Conservation (phyloP, 192 early-diverging fungal genomes). For the Coemansia sp. region DNA sequence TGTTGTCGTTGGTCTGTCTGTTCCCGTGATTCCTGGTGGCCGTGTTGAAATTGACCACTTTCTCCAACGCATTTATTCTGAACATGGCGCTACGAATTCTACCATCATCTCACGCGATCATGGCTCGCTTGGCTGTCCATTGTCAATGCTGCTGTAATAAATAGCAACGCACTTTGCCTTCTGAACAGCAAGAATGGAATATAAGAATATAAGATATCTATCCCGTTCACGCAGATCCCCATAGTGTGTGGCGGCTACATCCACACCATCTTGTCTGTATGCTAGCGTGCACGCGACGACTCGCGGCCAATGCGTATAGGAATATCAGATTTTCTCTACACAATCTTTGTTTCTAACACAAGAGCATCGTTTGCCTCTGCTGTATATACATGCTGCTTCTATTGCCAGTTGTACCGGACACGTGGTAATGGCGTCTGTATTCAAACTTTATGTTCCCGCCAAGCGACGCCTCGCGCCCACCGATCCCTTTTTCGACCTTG, state of each 20-base stretch:
- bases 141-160: neutral
- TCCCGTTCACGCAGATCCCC: constrained; percentile 1
- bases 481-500: constrained; percentile 44
- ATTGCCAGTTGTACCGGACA: neutral
- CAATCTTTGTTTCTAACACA: no score
- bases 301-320: neutral
- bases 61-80: no score
- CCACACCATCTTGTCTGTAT: neutral
- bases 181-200: neutral
- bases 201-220: neutral
- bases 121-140: neutral
- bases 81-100: no score
- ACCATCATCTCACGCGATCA: neutral
- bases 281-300: neutral
- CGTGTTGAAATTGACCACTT: no score
- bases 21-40: no score
- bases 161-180: neutral
- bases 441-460: constrained; percentile 34
- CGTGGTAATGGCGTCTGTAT: neutral
- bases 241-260: neutral
- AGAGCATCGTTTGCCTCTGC: no score
- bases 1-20: no score
- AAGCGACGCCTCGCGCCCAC: constrained; percentile 37
- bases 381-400: no score
- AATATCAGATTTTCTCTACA: no score